Evolutionary conservation across 2,329 filamentous ascomycete species (phyloP).

Genomic region (Aspergillus japonicus): DNA sequence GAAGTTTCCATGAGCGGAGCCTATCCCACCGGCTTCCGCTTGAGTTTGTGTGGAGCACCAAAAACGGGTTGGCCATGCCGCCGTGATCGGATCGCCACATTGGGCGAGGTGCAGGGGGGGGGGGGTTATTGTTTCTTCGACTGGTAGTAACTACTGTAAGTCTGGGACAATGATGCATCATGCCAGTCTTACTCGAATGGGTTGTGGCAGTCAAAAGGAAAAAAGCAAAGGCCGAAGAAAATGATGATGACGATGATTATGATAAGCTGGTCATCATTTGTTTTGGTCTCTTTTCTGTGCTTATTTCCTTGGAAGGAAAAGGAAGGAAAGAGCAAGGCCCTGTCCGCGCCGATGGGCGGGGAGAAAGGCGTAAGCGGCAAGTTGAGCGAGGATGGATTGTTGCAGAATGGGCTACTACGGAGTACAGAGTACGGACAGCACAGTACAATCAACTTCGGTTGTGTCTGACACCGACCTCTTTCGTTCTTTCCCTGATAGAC

Average conservation of each 20-base stretch:
- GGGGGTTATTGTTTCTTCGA: too few species aligned
- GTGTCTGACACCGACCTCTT: background rate
- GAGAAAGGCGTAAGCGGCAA: slow-evolving; percentile 15
- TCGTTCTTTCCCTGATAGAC: background rate
- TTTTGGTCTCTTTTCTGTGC: background rate
- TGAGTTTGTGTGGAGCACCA: background rate
- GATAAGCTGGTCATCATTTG: too few species aligned
- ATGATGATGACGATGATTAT: too few species aligned
- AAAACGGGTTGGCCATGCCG: slow-evolving; percentile 1
- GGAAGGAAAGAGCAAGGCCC: background rate
- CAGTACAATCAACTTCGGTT: too few species aligned
- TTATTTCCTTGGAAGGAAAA: background rate
- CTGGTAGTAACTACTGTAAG: background rate
- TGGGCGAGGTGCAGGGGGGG: slow-evolving; percentile 22
- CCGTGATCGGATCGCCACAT: slow-evolving; percentile 28
- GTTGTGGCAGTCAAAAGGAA: background rate
- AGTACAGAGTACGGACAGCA: background rate
- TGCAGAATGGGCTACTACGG: slow-evolving; percentile 8
- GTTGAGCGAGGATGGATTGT: slow-evolving; percentile 14
- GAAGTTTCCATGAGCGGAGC: slow-evolving; percentile 28
- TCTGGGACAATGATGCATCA: background rate
- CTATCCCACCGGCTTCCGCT: slow-evolving; percentile 18
- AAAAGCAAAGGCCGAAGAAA: background rate
- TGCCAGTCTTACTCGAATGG: slow-evolving; percentile 1
- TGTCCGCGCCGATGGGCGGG: background rate